Conservation (phyloP, 495 filamentous ascomycete genomes). For the Clavariopsis aquatica region DNA sequence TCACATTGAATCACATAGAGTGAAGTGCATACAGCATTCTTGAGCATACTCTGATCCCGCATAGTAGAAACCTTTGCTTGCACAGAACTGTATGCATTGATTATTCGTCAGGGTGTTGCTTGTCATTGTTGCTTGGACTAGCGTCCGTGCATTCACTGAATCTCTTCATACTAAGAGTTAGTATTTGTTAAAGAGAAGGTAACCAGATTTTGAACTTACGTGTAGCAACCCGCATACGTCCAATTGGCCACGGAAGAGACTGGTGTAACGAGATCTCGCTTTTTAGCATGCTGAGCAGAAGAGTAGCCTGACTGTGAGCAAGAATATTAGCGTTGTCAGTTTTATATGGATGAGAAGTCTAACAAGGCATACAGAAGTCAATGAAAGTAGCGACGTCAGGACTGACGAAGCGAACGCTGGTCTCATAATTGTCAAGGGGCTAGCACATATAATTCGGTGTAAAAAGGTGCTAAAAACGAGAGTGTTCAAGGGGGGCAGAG, state of each 20-base stretch:
- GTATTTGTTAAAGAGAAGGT: background rate
- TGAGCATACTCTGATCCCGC: conserved; percentile 43
- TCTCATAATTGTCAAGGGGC: conserved; percentile 9
- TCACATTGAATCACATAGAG: background rate
- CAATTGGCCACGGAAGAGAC: conserved; percentile 18
- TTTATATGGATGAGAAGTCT: background rate
- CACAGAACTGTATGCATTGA: conserved; percentile 21
- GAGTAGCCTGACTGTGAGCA: conserved; percentile 8
- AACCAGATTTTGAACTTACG: conserved; percentile 8
- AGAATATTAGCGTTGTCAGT: conserved; percentile 10
- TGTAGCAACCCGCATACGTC: conserved; percentile 31
- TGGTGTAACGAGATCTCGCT: conserved; percentile 16
- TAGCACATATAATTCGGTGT: background rate
- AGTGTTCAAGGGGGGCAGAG: background rate
- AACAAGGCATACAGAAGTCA: conserved; percentile 20
- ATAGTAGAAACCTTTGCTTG: conserved; percentile 18
- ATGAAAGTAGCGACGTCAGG: conserved; percentile 16
- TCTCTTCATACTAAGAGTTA: conserved; percentile 30
- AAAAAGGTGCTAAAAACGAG: background rate
- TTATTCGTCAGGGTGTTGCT: conserved; percentile 26
- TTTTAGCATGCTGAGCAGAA: conserved; percentile 4
- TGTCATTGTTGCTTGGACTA: background rate
- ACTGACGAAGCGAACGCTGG: background rate
- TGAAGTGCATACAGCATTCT: conserved; percentile 42
- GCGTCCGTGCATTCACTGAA: conserved; percentile 15